These are phyloP conservation scores for Myochromella boudieri DNA, from an alignment of 768 basidiomycete species.

Conservation along the genomic window DNA sequence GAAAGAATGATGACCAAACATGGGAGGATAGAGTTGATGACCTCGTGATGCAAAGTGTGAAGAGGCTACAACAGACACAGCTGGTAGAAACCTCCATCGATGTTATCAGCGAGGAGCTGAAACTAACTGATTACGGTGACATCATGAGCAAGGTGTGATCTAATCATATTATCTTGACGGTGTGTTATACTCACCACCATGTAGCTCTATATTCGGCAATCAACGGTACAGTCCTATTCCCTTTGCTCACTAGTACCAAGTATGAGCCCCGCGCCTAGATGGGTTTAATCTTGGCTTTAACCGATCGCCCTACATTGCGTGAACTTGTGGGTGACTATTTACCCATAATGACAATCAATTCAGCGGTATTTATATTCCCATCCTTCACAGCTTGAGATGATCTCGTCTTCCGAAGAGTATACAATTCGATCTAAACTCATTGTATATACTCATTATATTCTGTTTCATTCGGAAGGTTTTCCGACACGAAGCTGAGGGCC, in stretches of 20 bases:
- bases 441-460: neutral
- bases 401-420: constrained; percentile 70
- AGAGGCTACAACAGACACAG: constrained; percentile 57
- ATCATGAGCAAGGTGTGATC: constrained; percentile 79
- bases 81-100: constrained; percentile 51
- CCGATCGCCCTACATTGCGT: constrained; percentile 52
- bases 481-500: constrained; percentile 63
- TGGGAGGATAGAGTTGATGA: constrained; percentile 76
- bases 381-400: constrained; percentile 54
- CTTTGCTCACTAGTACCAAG: neutral
- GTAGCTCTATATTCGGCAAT: constrained; percentile 75
- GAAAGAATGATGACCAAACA: constrained; percentile 51
- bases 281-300: constrained; percentile 59
- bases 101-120: constrained; percentile 36
- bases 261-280: constrained; percentile 47
- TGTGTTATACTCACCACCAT: constrained; percentile 8
- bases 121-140: constrained; percentile 76
- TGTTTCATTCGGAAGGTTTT: constrained; percentile 46
- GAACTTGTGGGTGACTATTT: constrained; percentile 62
- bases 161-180: neutral
- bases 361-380: neutral
- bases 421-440: constrained; percentile 13
- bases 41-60: constrained; percentile 67
- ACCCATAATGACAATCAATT: neutral
- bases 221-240: constrained; percentile 46